Conservation (phyloP, 768 basidiomycete genomes). For the Boletus vinaceobasis region DNA sequence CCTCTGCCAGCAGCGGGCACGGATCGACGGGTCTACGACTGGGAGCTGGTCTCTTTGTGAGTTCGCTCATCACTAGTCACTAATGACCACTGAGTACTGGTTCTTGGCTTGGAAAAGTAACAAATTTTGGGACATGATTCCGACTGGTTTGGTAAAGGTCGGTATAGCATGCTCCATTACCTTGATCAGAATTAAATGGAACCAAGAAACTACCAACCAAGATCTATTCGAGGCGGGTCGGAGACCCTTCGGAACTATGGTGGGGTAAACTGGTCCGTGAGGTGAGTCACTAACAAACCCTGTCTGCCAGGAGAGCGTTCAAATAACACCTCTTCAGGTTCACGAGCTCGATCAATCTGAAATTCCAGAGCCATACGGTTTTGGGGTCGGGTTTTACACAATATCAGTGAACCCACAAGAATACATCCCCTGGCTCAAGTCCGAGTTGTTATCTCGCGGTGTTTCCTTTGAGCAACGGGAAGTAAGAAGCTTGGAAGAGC, state of each 20-base stretch:
- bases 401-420: conserved; percentile 47
- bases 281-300: conserved; percentile 25
- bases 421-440: conserved; percentile 50
- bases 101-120: conserved; percentile 27
- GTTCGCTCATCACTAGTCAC: conserved; percentile 5
- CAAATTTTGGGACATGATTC: conserved; percentile 47
- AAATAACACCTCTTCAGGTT: conserved; percentile 26
- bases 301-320: neutral
- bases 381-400: conserved; percentile 44
- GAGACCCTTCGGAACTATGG: conserved; percentile 31
- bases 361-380: conserved; percentile 32
- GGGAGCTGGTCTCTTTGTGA: conserved; percentile 44
- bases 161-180: neutral
- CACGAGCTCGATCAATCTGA: conserved; percentile 31
- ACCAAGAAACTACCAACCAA: conserved; percentile 37
- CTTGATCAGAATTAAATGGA: conserved; percentile 1
- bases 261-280: conserved; percentile 38
- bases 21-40: conserved; percentile 32
- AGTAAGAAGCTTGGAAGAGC: conserved; percentile 45
- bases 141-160: conserved; percentile 40
- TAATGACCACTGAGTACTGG: conserved; percentile 9
- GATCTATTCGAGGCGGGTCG: conserved; percentile 27
- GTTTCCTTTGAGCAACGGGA: conserved; percentile 43
- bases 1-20: conserved; percentile 37
- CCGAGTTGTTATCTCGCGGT: conserved; percentile 35